Evolutionary conservation across 2,329 filamentous ascomycete genomes (phyloP), one percentile per base, ranked within the genome.

Genomic region (Lecanicillium sp.): DNA sequence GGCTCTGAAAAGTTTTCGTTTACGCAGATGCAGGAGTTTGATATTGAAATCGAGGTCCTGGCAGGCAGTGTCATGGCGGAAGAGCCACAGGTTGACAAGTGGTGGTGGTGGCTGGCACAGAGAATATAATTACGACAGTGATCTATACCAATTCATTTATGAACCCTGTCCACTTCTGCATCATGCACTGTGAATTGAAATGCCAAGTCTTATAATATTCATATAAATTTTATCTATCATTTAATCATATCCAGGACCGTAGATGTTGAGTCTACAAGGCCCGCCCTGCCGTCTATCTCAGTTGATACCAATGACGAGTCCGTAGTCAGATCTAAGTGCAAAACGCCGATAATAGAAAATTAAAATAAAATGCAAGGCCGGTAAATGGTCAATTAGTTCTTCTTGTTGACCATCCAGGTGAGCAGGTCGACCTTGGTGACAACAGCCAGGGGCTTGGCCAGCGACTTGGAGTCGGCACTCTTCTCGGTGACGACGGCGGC

Each of bases 381-480:
- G n/a, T 29, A 8, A 5, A 34, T 14, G 13, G 2, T 14, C 29
- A 25, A 25, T 47, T 49, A 62, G 38, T 55, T 27, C 55, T 60
- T 62, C 60, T 73, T 72, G 47, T 81, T 87, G 28, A 97, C 79
- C 76, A 98, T 79, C 82, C 87, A 98, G 30, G 82, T 88, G 53
- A 98, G 64, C 52, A 98, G 62, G 64, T 98, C 92, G 5, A 98
- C 92, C 74, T 98, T 98, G 22, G 92, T 97, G 7, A 94, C 89
- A 8, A 98, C 79, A 7, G 87, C 92, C 36, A 92, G 71, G 2
- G 94, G 88, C 69, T 87, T 94, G 33, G 74, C 74, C 40, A 77
- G 60, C 17, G 71, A 75, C 43, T 71, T 63, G 39, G 69, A 65
- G 41, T 74, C 72, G 29, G 65, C 65, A 11, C 68, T 67, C 49